phyloP scores from a whole-genome alignment of 345 rosid genomes.

The Boechera stricta region DNA sequence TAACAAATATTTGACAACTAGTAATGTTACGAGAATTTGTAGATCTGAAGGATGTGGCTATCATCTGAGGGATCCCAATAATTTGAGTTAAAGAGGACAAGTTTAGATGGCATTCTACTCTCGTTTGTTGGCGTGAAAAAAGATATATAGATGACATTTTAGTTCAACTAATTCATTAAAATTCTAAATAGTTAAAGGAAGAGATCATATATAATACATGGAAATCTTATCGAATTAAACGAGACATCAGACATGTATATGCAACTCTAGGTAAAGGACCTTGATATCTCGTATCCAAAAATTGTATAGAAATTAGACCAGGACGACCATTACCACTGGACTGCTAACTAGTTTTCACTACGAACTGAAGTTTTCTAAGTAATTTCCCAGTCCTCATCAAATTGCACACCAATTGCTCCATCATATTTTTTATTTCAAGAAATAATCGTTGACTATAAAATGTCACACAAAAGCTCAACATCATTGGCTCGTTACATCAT shows the following conservation, averaged over 20 bases:
- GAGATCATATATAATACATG: neutral
- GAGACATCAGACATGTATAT: neutral
- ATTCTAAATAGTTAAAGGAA: neutral
- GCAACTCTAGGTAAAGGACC: neutral
- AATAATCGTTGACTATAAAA: neutral
- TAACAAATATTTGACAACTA: too few species aligned
- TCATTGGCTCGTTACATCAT: conserved; percentile 32
- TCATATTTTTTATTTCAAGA: neutral
- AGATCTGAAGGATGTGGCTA: too few species aligned
- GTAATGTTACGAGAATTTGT: too few species aligned
- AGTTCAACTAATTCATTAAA: too few species aligned
- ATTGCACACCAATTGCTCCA: conserved; percentile 9
- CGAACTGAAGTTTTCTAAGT: conserved; percentile 3
- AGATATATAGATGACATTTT: too few species aligned
- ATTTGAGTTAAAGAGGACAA: too few species aligned
- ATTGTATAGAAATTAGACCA: too few species aligned
- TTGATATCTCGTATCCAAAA: too few species aligned
- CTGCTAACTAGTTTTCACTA: conserved; percentile 15
- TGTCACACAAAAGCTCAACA: conserved; percentile 25
- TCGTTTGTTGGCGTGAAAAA: too few species aligned
- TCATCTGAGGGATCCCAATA: too few species aligned
- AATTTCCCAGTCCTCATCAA: conserved; percentile 5
- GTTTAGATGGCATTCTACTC: too few species aligned
- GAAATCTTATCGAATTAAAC: neutral
- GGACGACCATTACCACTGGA: conserved; percentile 15